Evolutionary conservation across 768 basidiomycete genomes (phyloP).

Genomic region (Cyathus striatus): DNA sequence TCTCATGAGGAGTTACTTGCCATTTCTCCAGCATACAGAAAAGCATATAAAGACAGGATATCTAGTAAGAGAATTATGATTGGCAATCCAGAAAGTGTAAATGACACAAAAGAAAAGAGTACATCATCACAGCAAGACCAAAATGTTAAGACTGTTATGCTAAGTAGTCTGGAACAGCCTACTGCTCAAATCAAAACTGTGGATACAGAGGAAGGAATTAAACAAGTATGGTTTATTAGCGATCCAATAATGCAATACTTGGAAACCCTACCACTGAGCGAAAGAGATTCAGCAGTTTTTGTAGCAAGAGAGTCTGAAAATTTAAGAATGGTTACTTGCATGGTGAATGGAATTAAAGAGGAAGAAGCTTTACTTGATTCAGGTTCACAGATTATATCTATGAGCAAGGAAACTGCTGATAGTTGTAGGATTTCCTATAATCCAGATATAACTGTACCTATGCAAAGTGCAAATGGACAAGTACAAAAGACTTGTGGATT

Average conservation of each 20-base stretch:
- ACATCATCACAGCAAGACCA: no score
- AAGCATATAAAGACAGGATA: not conserved
- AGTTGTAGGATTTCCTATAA: conserved; percentile 12
- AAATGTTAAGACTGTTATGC: no score
- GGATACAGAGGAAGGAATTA: not conserved
- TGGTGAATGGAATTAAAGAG: not conserved
- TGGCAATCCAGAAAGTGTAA: not conserved
- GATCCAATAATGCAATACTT: not conserved
- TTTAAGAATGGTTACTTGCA: not conserved
- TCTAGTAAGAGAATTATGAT: not conserved
- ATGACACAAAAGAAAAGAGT: no score
- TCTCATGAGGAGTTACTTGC: not conserved
- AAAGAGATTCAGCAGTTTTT: not conserved
- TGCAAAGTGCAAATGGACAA: conserved; percentile 17
- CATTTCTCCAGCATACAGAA: not conserved
- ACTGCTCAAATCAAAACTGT: no score
- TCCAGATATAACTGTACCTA: conserved; percentile 11
- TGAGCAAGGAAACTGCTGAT: conserved; percentile 14
- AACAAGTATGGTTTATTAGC: not conserved
- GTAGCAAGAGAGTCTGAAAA: not conserved
- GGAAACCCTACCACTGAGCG: not conserved
- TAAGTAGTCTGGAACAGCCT: no score
- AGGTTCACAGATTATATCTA: conserved; percentile 20
- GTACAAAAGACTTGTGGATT: conserved; percentile 16
- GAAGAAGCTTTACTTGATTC: conserved; percentile 11